A percentile compares a stretch with the other conserved stretches of the same genome.
Conservation (phyloP, 371 early-diverging fungal genomes). For the Rhizomucor miehei region DNA sequence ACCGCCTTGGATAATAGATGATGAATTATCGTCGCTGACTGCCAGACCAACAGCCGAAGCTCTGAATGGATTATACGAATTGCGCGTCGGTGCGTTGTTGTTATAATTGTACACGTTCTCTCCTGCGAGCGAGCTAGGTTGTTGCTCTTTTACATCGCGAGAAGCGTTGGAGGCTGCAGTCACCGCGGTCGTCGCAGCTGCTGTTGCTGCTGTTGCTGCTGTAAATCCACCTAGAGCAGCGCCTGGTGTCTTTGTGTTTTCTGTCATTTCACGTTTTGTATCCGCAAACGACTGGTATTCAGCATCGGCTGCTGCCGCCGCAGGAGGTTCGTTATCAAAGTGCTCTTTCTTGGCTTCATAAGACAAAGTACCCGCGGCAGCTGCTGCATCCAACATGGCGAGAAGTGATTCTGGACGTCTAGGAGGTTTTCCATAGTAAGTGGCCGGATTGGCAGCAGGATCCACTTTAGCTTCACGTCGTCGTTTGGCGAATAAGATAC, state of each 20-base stretch:
- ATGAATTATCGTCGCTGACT: slow-evolving; percentile 13
- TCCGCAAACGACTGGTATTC: too few species aligned
- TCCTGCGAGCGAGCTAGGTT: background rate
- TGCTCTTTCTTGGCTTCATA: background rate
- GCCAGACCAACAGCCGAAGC: slow-evolving; percentile 24
- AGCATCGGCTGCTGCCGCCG: background rate
- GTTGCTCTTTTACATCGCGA: background rate
- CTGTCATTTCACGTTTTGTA: slow-evolving; percentile 8
- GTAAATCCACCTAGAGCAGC: slow-evolving; percentile 21
- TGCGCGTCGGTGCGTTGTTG: slow-evolving; percentile 1
- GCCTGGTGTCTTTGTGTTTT: slow-evolving; percentile 1
- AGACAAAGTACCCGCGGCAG: slow-evolving; percentile 8
- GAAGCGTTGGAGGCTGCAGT: background rate
- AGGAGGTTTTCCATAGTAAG: slow-evolving; percentile 47
- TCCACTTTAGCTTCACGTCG: slow-evolving; percentile 28
- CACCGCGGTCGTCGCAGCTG: background rate
- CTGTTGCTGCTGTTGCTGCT: slow-evolving; percentile 12
- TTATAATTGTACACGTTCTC: background rate
- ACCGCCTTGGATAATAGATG: background rate
- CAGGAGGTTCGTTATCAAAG: background rate
- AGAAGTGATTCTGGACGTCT: slow-evolving; percentile 38
- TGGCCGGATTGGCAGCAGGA: slow-evolving; percentile 25
- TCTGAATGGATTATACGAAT: slow-evolving; percentile 37
- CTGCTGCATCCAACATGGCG: slow-evolving; percentile 22
- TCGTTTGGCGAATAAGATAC: slow-evolving; percentile 32